Base-by-base conservation (phyloP, 2,329 filamentous ascomycete genomes). In the Tolypocladium tropicale region DNA sequence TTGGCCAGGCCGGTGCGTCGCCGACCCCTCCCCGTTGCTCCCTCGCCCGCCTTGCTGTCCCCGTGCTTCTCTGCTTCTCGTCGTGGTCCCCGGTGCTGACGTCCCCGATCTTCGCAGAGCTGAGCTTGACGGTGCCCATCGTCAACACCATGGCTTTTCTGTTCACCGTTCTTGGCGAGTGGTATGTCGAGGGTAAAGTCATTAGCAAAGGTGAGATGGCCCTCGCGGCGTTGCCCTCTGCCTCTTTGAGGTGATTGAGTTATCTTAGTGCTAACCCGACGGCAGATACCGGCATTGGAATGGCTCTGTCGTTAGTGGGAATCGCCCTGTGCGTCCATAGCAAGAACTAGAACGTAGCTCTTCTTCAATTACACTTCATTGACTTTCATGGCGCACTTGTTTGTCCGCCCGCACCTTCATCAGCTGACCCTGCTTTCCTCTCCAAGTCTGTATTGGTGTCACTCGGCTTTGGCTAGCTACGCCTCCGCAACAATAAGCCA, bases 151-250 rank as follows among this genome's bases (percentile, higher is more conserved):
- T 95, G 66, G 93, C 93, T 0, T 97, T 97, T 64, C 72, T 97
- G n/a, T 97, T 96, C 67, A 97, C 93, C 0, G 92, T 96, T 2
- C 67, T 96, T 14, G 93, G 92, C 1, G 93, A 97, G 64, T 97
- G 92, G 91, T 95, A 87, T 78, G 90, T 93, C 1, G 93, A 96
- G 65, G 84, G 84, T 58, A 97, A 96, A 70, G 88, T 92, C 2
- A 95, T 97, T 59, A 89, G 85, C 62, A 81, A 84, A 77, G 83
- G 89, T 91, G 74, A 66, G 56, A 18, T 16, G 25, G 48, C 21
- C n/a, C 11, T 51, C n/a, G 14, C 32, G 30, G 12, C 21, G 21
- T 18, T 2, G 23, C 16, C 30, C 6, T 23, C 36, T 18, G 14
- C 43, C 3, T 28, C 41, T 18, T 16, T 25, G 23, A 9, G 18